Conservation (phyloP, 306 rosid genomes). For the Betula pendula region DNA sequence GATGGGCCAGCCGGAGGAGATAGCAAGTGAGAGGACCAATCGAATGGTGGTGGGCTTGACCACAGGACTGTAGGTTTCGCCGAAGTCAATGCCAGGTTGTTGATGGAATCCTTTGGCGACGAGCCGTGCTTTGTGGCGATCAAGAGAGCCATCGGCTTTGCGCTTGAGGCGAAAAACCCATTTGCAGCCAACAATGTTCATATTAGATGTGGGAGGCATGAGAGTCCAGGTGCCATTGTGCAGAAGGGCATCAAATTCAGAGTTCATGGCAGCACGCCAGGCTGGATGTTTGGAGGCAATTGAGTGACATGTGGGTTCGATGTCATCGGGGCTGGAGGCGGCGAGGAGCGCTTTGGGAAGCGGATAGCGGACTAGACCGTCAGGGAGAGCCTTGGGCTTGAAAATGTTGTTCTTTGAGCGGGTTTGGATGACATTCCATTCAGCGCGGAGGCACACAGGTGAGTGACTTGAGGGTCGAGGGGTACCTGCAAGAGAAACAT, state of each 20-base stretch:
- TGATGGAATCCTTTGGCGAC: neutral
- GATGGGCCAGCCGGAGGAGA: neutral
- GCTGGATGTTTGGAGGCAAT: too few relatives aligned
- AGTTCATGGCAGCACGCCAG: neutral
- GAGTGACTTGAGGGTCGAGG: too few relatives aligned
- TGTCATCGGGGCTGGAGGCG: too few relatives aligned
- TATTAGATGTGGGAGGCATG: neutral
- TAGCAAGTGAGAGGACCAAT: neutral
- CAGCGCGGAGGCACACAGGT: too few relatives aligned
- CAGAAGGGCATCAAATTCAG: neutral
- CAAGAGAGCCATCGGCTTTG: neutral
- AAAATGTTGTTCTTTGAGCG: too few relatives aligned
- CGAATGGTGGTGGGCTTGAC: neutral
- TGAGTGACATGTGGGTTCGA: too few relatives aligned
- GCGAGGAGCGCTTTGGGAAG: too few relatives aligned
- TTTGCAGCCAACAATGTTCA: neutral
- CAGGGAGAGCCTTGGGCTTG: neutral
- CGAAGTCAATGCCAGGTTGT: neutral
- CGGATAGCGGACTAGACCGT: neutral
- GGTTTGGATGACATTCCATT: too few relatives aligned
- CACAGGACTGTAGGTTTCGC: neutral
- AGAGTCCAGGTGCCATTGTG: neutral
- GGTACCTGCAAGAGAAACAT: too few relatives aligned
- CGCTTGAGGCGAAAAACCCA: neutral
- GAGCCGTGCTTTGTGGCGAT: rapidly evolving